Percentiles rank a stretch among this genome's conserved stretches.
Evolutionary conservation across 202 grass and related monocot genomes (phyloP).

Genomic region (Bolboschoenoplectus hybrid): DNA sequence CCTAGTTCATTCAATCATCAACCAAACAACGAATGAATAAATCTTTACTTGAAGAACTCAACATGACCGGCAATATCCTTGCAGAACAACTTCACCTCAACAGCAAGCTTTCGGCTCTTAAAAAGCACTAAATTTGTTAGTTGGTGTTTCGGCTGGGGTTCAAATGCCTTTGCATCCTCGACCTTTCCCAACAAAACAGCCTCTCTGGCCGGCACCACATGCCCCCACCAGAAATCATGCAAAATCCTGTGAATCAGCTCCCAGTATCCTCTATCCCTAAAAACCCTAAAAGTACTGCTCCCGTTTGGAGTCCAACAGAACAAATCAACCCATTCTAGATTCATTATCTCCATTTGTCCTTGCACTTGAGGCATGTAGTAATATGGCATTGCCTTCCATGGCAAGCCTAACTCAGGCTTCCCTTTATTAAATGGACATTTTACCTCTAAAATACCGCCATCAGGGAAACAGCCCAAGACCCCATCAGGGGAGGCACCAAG

Average conservation of each 20-base stretch:
- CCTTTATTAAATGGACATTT: constrained; percentile 99
- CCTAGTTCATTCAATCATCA: constrained; percentile 39
- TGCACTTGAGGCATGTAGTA: constrained; percentile 99
- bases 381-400: constrained; percentile 79
- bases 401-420: constrained; percentile 83
- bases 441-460: constrained; percentile 88
- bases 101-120: constrained; percentile 78
- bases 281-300: constrained; percentile 70
- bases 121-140: constrained; percentile 69
- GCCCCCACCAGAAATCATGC: constrained; percentile 85
- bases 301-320: constrained; percentile 97
- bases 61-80: constrained; percentile 88
- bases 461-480: constrained; percentile 63
- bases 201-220: constrained; percentile 80
- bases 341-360: constrained; percentile 99
- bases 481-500: constrained; percentile 96
- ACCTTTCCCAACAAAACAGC: constrained; percentile 52
- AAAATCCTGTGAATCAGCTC: constrained; percentile 78
- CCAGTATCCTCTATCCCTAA: constrained; percentile 74
- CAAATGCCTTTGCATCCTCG: constrained; percentile 56
- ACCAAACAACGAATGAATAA: constrained; percentile 32
- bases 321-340: constrained; percentile 88
- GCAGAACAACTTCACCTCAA: constrained; percentile 74
- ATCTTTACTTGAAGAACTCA: constrained; percentile 81
- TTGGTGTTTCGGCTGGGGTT: constrained; percentile 68